Evolutionary conservation across 1,284 basidiomycete species (phyloP), one percentile per base, ranked within the genome.

Genomic region (Malassezia obtusa): DNA sequence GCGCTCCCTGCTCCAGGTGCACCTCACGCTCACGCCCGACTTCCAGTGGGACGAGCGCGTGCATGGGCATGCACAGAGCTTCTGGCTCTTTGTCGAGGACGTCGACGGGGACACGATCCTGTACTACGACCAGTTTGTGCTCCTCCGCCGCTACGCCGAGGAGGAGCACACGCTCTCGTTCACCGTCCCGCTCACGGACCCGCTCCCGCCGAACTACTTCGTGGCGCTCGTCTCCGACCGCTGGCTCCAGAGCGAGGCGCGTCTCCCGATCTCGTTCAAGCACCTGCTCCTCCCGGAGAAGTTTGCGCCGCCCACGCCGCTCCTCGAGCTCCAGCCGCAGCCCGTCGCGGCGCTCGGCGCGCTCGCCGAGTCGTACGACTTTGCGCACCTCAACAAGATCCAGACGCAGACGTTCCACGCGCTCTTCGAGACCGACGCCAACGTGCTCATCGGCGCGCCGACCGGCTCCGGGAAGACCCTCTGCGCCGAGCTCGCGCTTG

Each of bases 391-490:
- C 80, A 98, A 98, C 81, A 96, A 95, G 77, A 94, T 96, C 62
- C 94, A 98, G 75, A 98, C 90, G 0, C 94, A 98, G 76, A 89
- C 94, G 32, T 98, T 96, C 84, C 92, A 96, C 65, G 89, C 91
- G 0, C 78, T 98, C 0, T 98, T 92, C 75, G 91, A 88, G 0
- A 86, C 89, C 0, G 90, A 96, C 71, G 91, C 96, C 71, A 94
- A 90, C 66, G 85, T 92, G 36, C 89, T 98, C 69, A 84, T 98
- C 52, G 91, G 90, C 22, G 92, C 91, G 0, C 92, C 94, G 0
- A 90, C 90, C 0, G 92, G 94, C 10, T 89, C 87, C 54, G 92
- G 94, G 28, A 98, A 98, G 80, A 96, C 90, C 0, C 85, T 96
- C 38, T 95, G 89, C 65, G 91, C 90, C 0, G 94, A 99, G 76